Evolutionary conservation across 192 early-diverging fungal species (phyloP), one percentile per base, ranked within the genome.

Genomic region (Chytriomyces hyalinus): DNA sequence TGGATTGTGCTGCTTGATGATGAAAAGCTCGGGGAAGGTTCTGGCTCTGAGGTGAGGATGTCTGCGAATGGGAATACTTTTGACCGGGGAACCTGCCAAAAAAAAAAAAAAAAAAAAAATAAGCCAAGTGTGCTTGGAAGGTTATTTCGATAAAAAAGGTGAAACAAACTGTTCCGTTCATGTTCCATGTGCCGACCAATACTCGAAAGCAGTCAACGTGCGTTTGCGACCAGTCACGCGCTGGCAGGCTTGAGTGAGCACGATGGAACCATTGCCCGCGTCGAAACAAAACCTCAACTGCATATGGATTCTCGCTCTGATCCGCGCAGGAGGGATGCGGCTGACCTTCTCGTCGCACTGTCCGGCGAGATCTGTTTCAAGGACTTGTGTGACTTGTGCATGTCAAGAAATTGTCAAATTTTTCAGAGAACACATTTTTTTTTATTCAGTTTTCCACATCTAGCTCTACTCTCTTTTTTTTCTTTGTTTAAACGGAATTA

Each of bases 101-200:
- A 36, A 36, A 0, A 36, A 36, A 36, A 11, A 20, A 20, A 36
- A 17, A 13, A 64, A 24, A 64, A 64, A 20, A 26, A 11, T 22
- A 5, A 64, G 36, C 1, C n/a, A 13, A 47, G 11, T 67, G 65
- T n/a, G 43, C 17, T 15, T 26, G 28, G 3, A 10, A 24, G 13
- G 2, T 64, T 26, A 22, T 8, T 64, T 64, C 20, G 62, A 64
- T 0, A 64, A 64, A 24, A 36, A 67, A 10, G 45, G 24, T 44
- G 36, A 5, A 5, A 15, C 46, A 15, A 13, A 84, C 73, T 62
- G 50, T 66, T 28, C 80, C 84, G 65, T 84, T 81, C 78, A 85
- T 79, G 59, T 85, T 85, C 84, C 84, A 85, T 15, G 84, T 85
- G 6, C 78, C 82, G 4, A 80, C 67, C 53, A 72, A 85, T 9